Percentiles rank a stretch among this genome's conserved stretches.
These are phyloP conservation scores for Salix koriyanagi DNA, from an alignment of 345 rosid species.

Conservation along the genomic window DNA sequence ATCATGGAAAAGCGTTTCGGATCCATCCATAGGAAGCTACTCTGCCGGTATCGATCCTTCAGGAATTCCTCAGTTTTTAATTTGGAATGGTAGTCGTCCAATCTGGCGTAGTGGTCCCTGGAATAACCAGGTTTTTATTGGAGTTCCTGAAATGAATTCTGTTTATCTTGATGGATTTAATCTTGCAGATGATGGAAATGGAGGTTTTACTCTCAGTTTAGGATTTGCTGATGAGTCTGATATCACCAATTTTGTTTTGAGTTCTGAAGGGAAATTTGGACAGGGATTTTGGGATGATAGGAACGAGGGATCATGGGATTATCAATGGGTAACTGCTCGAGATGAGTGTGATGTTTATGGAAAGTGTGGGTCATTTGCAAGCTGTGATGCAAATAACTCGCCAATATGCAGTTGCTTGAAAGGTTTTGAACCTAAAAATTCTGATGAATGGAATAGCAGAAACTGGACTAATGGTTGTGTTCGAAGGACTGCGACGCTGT, in stretches of 20 bases:
- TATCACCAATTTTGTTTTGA: constrained; percentile 15
- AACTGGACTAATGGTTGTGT: no score
- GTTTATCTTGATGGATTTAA: constrained; percentile 27
- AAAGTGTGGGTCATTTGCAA: constrained; percentile 47
- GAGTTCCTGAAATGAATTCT: constrained; percentile 25
- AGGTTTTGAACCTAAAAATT: constrained; percentile 46
- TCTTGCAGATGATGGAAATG: constrained; percentile 21
- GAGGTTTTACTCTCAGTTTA: constrained; percentile 11
- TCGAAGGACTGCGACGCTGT: neutral
- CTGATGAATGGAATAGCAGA: no score
- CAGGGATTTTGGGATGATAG: no score
- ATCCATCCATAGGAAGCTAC: constrained; percentile 51
- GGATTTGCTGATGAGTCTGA: neutral
- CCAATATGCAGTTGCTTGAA: constrained; percentile 48
- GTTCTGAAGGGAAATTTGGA: neutral
- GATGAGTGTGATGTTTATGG: constrained; percentile 42
- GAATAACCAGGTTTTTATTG: constrained; percentile 42
- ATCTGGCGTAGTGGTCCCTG: constrained; percentile 59
- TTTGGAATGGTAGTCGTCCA: constrained; percentile 42
- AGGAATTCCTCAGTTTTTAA: constrained; percentile 27
- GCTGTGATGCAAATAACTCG: constrained; percentile 17
- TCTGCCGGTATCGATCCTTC: constrained; percentile 28
- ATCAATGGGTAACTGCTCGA: no score
- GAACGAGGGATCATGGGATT: no score
- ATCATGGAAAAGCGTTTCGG: constrained; percentile 53